Conservation (phyloP, 805 yeast genomes). For the Barnettozyma siamensis region DNA sequence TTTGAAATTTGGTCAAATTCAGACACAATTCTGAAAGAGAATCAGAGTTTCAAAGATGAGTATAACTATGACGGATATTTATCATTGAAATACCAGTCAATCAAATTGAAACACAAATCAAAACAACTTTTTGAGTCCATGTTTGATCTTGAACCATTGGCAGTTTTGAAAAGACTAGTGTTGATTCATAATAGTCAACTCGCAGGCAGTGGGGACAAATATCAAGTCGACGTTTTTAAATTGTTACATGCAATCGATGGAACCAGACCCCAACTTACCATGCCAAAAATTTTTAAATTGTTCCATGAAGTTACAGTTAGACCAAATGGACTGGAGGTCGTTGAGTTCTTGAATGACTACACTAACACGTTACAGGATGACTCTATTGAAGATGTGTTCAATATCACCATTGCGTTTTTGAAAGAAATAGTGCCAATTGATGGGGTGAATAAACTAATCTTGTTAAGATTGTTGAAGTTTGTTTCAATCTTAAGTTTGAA, state of each 20-base stretch:
- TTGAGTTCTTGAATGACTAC: constrained; percentile 45
- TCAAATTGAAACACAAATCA: constrained; percentile 63
- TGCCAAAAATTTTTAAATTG: constrained; percentile 61
- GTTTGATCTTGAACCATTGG: constrained; percentile 64
- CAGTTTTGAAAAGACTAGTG: constrained; percentile 64
- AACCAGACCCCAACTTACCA: constrained; percentile 67
- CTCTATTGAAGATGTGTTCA: constrained; percentile 75
- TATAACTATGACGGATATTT: constrained; percentile 24
- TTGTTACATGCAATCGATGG: constrained; percentile 79
- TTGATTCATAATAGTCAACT: constrained; percentile 21
- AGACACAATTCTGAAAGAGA: constrained; percentile 33
- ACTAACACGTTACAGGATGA: constrained; percentile 64
- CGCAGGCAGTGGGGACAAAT: constrained; percentile 4
- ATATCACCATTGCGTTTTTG: constrained; percentile 48
- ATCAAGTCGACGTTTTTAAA: constrained; percentile 40
- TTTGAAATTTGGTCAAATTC: constrained; percentile 69
- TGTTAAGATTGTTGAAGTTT: constrained; percentile 50
- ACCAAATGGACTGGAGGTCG: constrained; percentile 13
- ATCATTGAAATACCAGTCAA: constrained; percentile 42
- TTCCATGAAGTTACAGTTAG: constrained; percentile 26
- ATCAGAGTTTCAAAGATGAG: constrained; percentile 12
- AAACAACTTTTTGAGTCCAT: constrained; percentile 59
- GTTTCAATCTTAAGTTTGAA: constrained; percentile 49
- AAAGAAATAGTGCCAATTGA: constrained; percentile 46
- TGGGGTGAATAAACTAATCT: constrained; percentile 37